Percentiles rank a stretch among this genome's conserved stretches.
Conservation (phyloP, 352 stramenopile genomes). For the Globisporangium spiculum region DNA sequence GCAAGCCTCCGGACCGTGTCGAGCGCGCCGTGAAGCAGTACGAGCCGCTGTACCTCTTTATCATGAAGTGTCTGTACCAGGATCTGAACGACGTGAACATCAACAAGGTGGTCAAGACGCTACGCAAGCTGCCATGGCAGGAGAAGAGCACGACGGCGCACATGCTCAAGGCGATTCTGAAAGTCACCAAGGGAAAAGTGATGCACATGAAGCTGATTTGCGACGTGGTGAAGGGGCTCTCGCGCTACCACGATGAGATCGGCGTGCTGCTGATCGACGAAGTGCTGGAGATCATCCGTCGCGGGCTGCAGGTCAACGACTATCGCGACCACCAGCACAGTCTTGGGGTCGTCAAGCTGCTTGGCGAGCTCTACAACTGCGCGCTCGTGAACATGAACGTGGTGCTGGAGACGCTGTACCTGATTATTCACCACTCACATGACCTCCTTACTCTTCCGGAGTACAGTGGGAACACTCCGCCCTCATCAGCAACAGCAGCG, state of each 20-base stretch:
- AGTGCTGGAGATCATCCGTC: conserved; percentile 91
- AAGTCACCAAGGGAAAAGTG: conserved; percentile 89
- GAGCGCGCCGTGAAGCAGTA: conserved; percentile 72
- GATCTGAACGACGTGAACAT: conserved; percentile 79
- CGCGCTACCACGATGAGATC: conserved; percentile 89
- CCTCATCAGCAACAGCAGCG: neutral
- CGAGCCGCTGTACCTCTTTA: conserved; percentile 92
- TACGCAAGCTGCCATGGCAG: conserved; percentile 93
- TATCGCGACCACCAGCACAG: conserved; percentile 92
- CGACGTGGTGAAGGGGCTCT: conserved; percentile 84
- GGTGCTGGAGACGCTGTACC: conserved; percentile 92
- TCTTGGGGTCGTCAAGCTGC: conserved; percentile 90
- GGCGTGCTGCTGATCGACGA: conserved; percentile 90
- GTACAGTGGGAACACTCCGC: conserved; percentile 37
- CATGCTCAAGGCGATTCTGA: conserved; percentile 91
- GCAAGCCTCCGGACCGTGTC: conserved; percentile 85
- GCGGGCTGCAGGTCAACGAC: conserved; percentile 87
- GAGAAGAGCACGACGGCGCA: conserved; percentile 54
- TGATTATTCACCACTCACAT: conserved; percentile 95
- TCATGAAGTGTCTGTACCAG: conserved; percentile 86
- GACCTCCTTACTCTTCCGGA: conserved; percentile 79
- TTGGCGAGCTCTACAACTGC: conserved; percentile 93
- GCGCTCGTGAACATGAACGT: conserved; percentile 90
- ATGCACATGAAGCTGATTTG: conserved; percentile 88
- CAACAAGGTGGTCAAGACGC: conserved; percentile 91